phyloP scores from a whole-genome alignment of 2,329 filamentous ascomycete genomes.

The Penicillium sp. region DNA sequence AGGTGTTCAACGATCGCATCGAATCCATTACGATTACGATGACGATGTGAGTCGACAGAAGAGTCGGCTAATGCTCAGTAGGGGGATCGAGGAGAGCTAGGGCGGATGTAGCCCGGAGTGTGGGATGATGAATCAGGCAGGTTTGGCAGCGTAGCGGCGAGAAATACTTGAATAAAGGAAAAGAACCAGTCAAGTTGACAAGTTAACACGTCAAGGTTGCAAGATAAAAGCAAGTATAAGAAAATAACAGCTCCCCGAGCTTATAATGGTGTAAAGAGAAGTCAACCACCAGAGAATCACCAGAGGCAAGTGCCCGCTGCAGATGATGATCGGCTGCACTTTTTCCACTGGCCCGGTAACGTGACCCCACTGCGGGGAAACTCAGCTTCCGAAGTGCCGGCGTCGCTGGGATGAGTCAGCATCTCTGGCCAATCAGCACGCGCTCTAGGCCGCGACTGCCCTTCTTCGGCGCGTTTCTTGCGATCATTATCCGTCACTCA shows the following conservation, averaged over 20 bases:
- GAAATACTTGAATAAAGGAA: slow-evolving; percentile 7
- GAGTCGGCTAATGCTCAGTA: background rate
- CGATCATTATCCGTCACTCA: background rate
- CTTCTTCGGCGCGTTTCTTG: slow-evolving; percentile 21
- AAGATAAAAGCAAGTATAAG: background rate
- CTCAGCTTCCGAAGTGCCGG: slow-evolving; percentile 19
- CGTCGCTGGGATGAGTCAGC: background rate
- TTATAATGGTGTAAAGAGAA: background rate
- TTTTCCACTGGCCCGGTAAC: slow-evolving; percentile 36
- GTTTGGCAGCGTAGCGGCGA: background rate
- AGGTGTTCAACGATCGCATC: slow-evolving; percentile 58
- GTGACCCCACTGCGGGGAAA: slow-evolving; percentile 35
- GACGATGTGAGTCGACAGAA: background rate
- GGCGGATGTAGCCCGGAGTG: no score
- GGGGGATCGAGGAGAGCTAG: background rate
- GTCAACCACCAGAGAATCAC: slow-evolving; percentile 6
- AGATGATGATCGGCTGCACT: slow-evolving; percentile 24
- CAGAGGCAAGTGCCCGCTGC: slow-evolving; percentile 17
- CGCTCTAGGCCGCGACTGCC: slow-evolving; percentile 20
- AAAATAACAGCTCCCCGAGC: slow-evolving; percentile 1
- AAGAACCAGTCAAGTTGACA: background rate
- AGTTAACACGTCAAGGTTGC: background rate
- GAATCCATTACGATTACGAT: slow-evolving; percentile 50
- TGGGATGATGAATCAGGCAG: slow-evolving; percentile 5
- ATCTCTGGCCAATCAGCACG: slow-evolving; percentile 34